phyloP scores from a whole-genome alignment of 1,139 yeast genomes.

The Candida pseudoviswanathii region DNA sequence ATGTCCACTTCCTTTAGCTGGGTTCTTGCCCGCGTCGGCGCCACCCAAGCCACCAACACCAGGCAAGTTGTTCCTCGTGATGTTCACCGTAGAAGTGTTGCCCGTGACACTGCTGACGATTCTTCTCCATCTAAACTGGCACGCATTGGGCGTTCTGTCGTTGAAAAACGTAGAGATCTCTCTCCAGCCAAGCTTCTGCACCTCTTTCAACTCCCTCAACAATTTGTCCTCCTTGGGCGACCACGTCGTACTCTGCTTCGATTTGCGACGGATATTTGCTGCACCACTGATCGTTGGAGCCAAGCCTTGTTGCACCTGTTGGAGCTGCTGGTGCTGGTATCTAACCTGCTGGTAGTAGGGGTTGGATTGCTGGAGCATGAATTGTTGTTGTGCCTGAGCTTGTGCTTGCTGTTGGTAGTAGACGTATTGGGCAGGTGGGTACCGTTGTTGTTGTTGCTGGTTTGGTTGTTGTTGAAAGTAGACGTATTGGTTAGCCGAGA shows the following conservation, averaged over 20 bases:
- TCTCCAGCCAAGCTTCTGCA: conserved; percentile 49
- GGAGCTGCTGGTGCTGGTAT: conserved; percentile 2
- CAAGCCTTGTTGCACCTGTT: not conserved
- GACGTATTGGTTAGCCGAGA: not conserved
- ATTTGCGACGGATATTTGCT: conserved; percentile 16
- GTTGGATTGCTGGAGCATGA: not conserved
- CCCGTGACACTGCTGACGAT: conserved; percentile 29
- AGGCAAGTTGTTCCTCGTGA: not conserved
- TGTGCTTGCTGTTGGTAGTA: not conserved
- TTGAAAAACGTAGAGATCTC: conserved; percentile 45
- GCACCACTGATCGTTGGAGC: not conserved
- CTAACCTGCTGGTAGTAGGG: not conserved
- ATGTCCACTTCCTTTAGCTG: conserved; percentile 18
- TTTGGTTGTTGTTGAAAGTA: not conserved
- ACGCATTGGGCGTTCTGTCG: conserved; percentile 50
- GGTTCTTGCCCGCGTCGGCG: not conserved
- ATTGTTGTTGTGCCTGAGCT: conserved; percentile 2
- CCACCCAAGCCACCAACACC: not conserved
- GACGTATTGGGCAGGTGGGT: not conserved
- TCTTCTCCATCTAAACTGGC: conserved; percentile 52
- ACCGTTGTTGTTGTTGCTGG: not conserved
- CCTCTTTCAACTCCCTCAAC: conserved; percentile 40
- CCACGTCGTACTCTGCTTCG: conserved; percentile 43
- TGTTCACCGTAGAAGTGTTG: not conserved
- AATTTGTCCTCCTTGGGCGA: conserved; percentile 42